Evolutionary conservation across 2,329 filamentous ascomycete genomes (phyloP).

Genomic region (Paracorniculantispora psalliotae): DNA sequence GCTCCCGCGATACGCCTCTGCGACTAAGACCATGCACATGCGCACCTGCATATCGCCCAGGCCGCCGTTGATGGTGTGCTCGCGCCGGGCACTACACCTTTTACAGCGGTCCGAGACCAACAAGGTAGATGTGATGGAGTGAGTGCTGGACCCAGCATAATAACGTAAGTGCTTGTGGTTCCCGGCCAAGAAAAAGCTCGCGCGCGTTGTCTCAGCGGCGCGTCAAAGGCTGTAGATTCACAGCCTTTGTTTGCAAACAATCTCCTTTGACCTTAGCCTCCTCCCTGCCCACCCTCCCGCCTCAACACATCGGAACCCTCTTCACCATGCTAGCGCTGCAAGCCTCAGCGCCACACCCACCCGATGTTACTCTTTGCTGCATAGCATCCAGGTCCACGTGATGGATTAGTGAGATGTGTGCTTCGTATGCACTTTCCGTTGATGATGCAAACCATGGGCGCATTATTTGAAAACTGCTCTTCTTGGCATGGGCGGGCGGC

Average conservation of each 20-base stretch:
- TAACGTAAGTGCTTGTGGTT: not conserved
- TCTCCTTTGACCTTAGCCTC: not conserved
- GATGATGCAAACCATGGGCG: not conserved
- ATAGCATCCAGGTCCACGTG: slow-evolving; percentile 11
- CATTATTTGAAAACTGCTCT: not conserved
- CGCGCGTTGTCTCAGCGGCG: not conserved
- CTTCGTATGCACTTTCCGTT: slow-evolving; percentile 4
- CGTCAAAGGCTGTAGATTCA: not conserved
- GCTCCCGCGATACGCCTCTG: slow-evolving; percentile 1
- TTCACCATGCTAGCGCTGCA: not conserved
- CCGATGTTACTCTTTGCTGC: slow-evolving; percentile 8
- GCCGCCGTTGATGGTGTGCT: not conserved
- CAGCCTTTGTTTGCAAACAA: not conserved
- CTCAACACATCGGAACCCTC: not conserved
- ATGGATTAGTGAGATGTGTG: slow-evolving; percentile 7
- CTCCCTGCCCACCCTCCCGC: not conserved
- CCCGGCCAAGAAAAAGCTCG: not conserved
- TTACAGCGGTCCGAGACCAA: not conserved
- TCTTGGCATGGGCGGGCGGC: not conserved
- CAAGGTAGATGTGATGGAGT: not conserved
- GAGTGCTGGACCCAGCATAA: not conserved
- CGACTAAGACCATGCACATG: slow-evolving; percentile 4
- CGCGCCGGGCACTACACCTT: not conserved
- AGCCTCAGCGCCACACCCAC: not conserved
- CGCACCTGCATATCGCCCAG: slow-evolving; percentile 8